These are phyloP conservation scores for Trypanosoma cruzi DNA, from an alignment of 208 protist genomes.

Conservation along the genomic window DNA sequence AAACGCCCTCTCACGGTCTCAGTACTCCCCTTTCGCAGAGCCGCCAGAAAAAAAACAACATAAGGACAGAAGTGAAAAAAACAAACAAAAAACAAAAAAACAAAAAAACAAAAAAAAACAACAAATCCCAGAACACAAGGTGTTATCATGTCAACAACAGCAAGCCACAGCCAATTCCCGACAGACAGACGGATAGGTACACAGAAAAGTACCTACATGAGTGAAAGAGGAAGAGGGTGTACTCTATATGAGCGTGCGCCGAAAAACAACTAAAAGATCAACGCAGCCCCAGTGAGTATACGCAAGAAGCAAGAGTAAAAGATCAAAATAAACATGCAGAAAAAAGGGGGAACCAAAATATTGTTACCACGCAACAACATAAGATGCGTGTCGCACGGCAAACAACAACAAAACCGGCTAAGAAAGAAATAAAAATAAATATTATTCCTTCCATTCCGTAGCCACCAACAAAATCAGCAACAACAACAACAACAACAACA, in stretches of 20 bases:
- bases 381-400: not conserved
- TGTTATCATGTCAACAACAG: not conserved
- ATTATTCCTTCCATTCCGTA: not conserved
- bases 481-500: not conserved
- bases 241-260: not conserved
- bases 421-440: constrained; percentile 16
- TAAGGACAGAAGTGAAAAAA: too few species aligned
- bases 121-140: constrained; percentile 1
- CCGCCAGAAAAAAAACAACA: too few species aligned
- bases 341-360: constrained; percentile 11
- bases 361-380: not conserved
- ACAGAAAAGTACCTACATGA: not conserved
- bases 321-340: not conserved
- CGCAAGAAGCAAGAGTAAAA: not conserved
- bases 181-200: not conserved
- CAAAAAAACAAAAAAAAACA: constrained; percentile 22
- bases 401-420: not conserved
- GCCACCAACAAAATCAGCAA: not conserved
- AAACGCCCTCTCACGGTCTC: too few species aligned
- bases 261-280: not conserved
- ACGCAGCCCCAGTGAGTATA: not conserved
- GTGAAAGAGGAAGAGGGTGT: constrained; percentile 4
- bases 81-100: constrained; percentile 20
- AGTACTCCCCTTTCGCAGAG: too few species aligned
- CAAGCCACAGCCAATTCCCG: not conserved